phyloP scores from a whole-genome alignment of 2,329 filamentous ascomycete species.

The Arthroderma uncinatum region DNA sequence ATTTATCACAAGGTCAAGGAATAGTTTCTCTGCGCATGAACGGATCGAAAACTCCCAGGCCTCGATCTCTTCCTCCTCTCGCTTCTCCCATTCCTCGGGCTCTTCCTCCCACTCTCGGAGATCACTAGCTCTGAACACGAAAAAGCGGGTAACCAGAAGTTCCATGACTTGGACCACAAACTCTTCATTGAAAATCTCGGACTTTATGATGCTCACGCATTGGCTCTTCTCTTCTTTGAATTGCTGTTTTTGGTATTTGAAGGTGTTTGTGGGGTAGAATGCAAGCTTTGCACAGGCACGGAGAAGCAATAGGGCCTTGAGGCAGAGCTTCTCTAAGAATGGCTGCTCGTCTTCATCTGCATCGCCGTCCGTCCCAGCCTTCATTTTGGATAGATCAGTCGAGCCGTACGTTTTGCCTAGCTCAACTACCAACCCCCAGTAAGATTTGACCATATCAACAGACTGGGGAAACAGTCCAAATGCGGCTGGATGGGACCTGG shows the following conservation, averaged over 20 bases:
- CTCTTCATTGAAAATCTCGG: conserved; percentile 61
- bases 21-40: conserved; percentile 85
- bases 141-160: conserved; percentile 72
- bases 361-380: conserved; percentile 35
- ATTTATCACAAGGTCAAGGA: conserved; percentile 79
- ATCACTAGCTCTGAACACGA: conserved; percentile 75
- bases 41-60: conserved; percentile 88
- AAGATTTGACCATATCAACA: conserved; percentile 62
- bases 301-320: conserved; percentile 73
- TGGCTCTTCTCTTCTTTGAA: conserved; percentile 64
- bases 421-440: conserved; percentile 70
- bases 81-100: conserved; percentile 88
- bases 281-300: conserved; percentile 76
- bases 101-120: conserved; percentile 88
- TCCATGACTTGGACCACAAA: conserved; percentile 75
- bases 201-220: conserved; percentile 59
- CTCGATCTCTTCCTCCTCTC: conserved; percentile 72
- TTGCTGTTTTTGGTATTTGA: conserved; percentile 67
- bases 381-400: conserved; percentile 23
- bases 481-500: conserved; percentile 63
- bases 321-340: conserved; percentile 63
- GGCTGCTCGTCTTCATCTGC: conserved; percentile 40
- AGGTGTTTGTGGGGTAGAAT: conserved; percentile 67
- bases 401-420: conserved; percentile 58
- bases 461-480: conserved; percentile 76